A percentile compares a stretch with the other conserved stretches of the same genome.
Evolutionary conservation across 2,329 filamentous ascomycete species (phyloP).

Genomic region (Penicillium paneum): DNA sequence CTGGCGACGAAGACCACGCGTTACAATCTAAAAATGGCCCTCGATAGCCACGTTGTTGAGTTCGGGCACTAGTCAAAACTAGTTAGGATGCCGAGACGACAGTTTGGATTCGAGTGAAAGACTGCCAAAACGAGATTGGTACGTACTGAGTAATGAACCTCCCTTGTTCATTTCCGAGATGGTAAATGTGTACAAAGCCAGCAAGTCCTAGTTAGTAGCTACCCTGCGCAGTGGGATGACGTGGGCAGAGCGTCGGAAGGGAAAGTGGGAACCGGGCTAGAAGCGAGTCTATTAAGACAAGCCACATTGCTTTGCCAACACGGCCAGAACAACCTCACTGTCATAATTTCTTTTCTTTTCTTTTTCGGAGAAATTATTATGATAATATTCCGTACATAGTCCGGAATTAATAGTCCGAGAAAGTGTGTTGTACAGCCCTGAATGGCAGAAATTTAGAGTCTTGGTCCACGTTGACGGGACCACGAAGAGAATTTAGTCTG

Average conservation of each 20-base stretch:
- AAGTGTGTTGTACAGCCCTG: neutral
- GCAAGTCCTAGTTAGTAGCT: too few species aligned
- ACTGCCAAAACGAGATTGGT: neutral
- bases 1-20: neutral
- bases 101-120: neutral
- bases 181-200: neutral
- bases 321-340: neutral
- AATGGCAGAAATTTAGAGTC: neutral
- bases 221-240: neutral
- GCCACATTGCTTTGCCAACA: conserved; percentile 3
- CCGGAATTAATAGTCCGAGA: neutral
- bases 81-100: neutral
- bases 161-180: neutral
- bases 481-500: neutral
- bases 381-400: neutral
- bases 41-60: neutral
- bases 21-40: neutral
- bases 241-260: neutral
- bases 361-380: neutral
- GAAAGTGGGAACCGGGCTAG: conserved; percentile 1
- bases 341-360: neutral
- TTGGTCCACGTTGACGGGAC: neutral
- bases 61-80: neutral
- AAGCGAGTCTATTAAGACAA: neutral
- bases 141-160: neutral